Evolutionary conservation across 2,329 filamentous ascomycete genomes (phyloP).

Genomic region (Fusarium succisae): DNA sequence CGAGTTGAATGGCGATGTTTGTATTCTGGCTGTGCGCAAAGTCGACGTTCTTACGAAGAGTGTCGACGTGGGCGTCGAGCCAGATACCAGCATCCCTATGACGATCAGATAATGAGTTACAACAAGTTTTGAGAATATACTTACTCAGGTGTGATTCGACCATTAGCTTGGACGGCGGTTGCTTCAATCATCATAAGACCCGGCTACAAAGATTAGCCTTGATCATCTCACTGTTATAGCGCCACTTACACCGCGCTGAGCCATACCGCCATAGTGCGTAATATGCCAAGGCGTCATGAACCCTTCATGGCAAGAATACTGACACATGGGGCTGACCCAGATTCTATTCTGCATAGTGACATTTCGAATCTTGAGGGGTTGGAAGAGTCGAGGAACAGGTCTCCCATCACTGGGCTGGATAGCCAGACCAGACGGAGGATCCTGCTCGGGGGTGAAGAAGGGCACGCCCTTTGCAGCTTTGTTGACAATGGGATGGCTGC

Average conservation of each 20-base stretch:
- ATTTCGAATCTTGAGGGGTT: constrained; percentile 57
- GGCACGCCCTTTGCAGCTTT: constrained; percentile 48
- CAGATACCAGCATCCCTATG: constrained; percentile 64
- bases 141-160: constrained; percentile 74
- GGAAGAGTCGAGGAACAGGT: constrained; percentile 61
- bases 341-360: constrained; percentile 58
- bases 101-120: constrained; percentile 47
- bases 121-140: neutral
- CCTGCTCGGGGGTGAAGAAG: constrained; percentile 60
- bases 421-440: constrained; percentile 56
- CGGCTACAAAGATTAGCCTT: constrained; percentile 46
- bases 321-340: constrained; percentile 58
- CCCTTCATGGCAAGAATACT: constrained; percentile 58
- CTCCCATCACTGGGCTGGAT: constrained; percentile 54
- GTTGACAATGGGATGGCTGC: constrained; percentile 36
- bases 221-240: constrained; percentile 25
- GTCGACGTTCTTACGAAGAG: constrained; percentile 66
- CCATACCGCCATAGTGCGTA: constrained; percentile 77
- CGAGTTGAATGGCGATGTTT: constrained; percentile 74
- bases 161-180: constrained; percentile 71
- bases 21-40: constrained; percentile 74
- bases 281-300: constrained; percentile 78
- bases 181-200: constrained; percentile 76
- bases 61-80: constrained; percentile 75
- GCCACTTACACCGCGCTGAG: constrained; percentile 67